phyloP scores from a whole-genome alignment of 176 grass and related monocot genomes.

The Urochloa ruziziensis region DNA sequence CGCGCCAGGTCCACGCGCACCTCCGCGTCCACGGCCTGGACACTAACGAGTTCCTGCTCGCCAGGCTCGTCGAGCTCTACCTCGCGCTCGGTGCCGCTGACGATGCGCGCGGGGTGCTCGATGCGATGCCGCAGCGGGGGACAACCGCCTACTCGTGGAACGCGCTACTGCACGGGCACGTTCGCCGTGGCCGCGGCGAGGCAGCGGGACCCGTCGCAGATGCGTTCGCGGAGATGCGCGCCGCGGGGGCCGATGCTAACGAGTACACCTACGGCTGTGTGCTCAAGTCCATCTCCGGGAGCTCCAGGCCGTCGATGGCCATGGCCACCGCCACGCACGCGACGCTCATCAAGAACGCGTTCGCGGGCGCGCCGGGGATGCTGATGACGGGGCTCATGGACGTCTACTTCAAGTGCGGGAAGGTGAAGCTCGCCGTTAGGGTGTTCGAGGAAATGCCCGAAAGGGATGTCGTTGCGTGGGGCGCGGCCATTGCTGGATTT shows the following conservation, averaged over 20 bases:
- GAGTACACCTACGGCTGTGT: constrained; percentile 82
- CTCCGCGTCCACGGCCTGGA: constrained; percentile 64
- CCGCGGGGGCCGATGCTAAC: constrained; percentile 50
- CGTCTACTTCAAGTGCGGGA: constrained; percentile 87
- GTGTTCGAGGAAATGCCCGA: constrained; percentile 85
- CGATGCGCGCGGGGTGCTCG: constrained; percentile 61
- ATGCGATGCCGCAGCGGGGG: constrained; percentile 13
- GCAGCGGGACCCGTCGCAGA: constrained; percentile 34
- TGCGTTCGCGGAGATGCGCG: constrained; percentile 61
- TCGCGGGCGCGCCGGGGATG: constrained; percentile 49
- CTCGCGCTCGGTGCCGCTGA: constrained; percentile 47
- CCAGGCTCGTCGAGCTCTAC: constrained; percentile 73
- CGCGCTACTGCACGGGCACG: constrained; percentile 62
- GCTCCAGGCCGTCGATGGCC: constrained; percentile 46
- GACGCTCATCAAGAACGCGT: constrained; percentile 74
- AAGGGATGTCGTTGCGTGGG: constrained; percentile 78
- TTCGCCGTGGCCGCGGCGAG: constrained; percentile 48
- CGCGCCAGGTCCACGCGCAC: constrained; percentile 75
- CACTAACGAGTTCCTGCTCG: constrained; percentile 67
- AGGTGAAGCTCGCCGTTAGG: constrained; percentile 66
- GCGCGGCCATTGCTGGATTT: constrained; percentile 73
- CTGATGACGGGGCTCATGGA: constrained; percentile 78
- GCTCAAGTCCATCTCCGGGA: constrained; percentile 83
- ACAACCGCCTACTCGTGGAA: constrained; percentile 73
- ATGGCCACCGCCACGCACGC: constrained; percentile 64